phyloP scores from a whole-genome alignment of 305 asterid genomes.

The Plantago lanceolata region DNA sequence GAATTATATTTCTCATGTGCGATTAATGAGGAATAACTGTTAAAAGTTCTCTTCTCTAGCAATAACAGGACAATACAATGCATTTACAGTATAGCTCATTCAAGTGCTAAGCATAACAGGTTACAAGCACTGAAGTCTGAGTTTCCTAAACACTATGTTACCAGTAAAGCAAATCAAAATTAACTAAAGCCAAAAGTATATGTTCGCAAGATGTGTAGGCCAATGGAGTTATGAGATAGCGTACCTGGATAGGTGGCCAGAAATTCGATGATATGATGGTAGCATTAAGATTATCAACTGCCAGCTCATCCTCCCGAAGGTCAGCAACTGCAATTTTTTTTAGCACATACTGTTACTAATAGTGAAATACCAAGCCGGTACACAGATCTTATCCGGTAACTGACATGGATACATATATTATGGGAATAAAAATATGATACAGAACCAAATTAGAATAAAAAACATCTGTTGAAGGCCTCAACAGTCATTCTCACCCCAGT shows the following conservation, averaged over 20 bases:
- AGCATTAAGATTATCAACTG: conserved; percentile 65
- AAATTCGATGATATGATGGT: conserved; percentile 87
- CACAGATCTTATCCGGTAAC: background rate
- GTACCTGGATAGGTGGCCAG: conserved; percentile 99
- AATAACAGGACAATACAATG: background rate
- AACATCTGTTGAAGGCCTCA: background rate
- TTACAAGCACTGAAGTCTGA: background rate
- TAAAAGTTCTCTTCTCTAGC: background rate
- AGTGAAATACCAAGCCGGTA: background rate
- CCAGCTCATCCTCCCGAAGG: conserved; percentile 44
- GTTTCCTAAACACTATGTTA: background rate
- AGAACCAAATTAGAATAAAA: background rate
- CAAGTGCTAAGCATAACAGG: background rate
- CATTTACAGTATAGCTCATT: background rate
- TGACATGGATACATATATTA: background rate
- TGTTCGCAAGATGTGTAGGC: conserved; percentile 3
- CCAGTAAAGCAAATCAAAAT: background rate
- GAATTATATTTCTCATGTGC: background rate
- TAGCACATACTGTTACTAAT: conserved; percentile 8
- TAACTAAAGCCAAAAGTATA: background rate
- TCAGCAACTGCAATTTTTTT: conserved; percentile 42
- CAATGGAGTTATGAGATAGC: conserved; percentile 18
- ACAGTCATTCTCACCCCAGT: background rate
- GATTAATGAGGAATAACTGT: background rate
- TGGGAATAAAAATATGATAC: too few relatives aligned